phyloP scores from a whole-genome alignment of 139 green algal species.

The Coelastrella sp. region DNA sequence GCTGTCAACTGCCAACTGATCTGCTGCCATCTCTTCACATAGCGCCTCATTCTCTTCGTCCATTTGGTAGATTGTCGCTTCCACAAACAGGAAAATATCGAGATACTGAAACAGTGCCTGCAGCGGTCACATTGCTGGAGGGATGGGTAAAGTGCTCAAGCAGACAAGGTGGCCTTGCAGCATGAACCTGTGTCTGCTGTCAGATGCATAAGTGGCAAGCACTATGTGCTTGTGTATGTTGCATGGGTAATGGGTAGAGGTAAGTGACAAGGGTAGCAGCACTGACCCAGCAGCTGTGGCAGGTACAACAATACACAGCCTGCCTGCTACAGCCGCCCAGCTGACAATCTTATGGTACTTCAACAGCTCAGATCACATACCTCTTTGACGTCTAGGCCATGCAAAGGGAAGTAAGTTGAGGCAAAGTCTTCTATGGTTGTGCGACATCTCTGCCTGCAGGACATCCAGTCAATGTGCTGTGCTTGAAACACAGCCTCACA shows the following conservation, averaged over 20 bases:
- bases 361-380: background rate
- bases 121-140: background rate
- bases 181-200: background rate
- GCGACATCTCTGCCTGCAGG: slow-evolving; percentile 65
- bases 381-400: slow-evolving; percentile 52
- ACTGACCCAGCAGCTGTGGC: too few relatives aligned
- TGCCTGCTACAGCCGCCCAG: too few relatives aligned
- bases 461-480: background rate
- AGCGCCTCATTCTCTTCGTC: slow-evolving; percentile 78
- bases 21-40: slow-evolving; percentile 42
- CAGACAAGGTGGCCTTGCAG: background rate
- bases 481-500: background rate
- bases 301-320: too few relatives aligned
- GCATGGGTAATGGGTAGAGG: too few relatives aligned
- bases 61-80: slow-evolving; percentile 78
- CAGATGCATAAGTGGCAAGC: too few relatives aligned
- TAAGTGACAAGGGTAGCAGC: too few relatives aligned
- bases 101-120: slow-evolving; percentile 71
- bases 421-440: slow-evolving; percentile 83
- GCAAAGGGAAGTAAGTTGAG: slow-evolving; percentile 76
- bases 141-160: background rate
- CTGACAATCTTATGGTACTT: background rate
- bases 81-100: slow-evolving; percentile 78
- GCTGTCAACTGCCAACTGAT: background rate
- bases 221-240: too few relatives aligned